Conservation (phyloP, 2,329 filamentous ascomycete species). For the Cordyceps fumosorosea region DNA sequence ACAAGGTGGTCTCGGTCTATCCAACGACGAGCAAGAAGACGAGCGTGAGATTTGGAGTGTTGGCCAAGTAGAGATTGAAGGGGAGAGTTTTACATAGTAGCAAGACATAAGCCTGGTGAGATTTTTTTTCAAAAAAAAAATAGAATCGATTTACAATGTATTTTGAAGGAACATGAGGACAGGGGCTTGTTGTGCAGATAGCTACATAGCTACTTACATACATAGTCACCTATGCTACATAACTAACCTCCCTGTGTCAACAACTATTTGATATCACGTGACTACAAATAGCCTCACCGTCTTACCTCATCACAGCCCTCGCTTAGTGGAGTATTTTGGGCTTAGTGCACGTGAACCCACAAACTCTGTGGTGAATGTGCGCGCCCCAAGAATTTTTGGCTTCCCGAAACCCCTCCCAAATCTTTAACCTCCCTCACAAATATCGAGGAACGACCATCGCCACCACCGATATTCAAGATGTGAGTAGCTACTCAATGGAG, state of each 20-base stretch:
- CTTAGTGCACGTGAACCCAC: conserved; percentile 36
- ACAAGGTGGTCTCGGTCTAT: conserved; percentile 74
- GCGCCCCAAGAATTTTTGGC: conserved; percentile 34
- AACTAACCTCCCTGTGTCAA: too few relatives aligned
- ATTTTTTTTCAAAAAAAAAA: background rate
- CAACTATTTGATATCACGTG: conserved; percentile 19
- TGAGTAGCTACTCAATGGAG: conserved; percentile 26
- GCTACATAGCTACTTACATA: too few relatives aligned
- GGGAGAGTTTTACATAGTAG: conserved; percentile 46
- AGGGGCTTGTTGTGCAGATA: background rate
- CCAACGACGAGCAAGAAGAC: conserved; percentile 88
- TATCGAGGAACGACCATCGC: conserved; percentile 37
- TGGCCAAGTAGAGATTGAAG: conserved; percentile 74
- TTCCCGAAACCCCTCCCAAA: conserved; percentile 33
- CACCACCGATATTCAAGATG: conserved; percentile 38
- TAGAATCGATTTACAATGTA: background rate
- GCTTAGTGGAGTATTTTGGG: conserved; percentile 29
- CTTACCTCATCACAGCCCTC: conserved; percentile 32
- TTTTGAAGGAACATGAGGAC: background rate
- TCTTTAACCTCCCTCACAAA: conserved; percentile 28
- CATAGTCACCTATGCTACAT: too few relatives aligned
- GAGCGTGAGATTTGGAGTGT: conserved; percentile 95
- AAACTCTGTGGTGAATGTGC: conserved; percentile 32
- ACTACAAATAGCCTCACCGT: background rate
- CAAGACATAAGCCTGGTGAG: background rate